Evolutionary conservation across 2,329 filamentous ascomycete genomes (phyloP), one percentile per base, ranked within the genome.

Genomic region (Myriangium duriaei): DNA sequence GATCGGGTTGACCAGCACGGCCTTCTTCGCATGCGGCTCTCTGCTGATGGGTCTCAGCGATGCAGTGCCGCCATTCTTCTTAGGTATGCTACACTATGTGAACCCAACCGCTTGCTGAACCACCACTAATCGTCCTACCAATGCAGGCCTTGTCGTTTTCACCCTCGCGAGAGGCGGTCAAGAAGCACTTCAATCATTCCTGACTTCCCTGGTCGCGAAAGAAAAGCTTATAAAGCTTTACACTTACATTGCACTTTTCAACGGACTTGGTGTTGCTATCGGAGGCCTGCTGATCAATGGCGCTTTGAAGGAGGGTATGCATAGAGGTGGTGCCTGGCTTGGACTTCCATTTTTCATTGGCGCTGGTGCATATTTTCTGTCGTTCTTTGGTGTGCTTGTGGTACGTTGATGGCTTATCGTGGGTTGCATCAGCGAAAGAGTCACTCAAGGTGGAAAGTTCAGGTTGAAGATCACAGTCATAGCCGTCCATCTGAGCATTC

Each of bases 321-420:
- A 39, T n/a, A 24, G 13, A 12, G 37, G 37, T 15, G 37, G 17
- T 16, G 19, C 17, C 5, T 39, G 37, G 37, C 29, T 39, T 12
- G 37, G 37, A 26, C 30, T 39, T 6, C 37, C 37, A 17, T 39
- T 39, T 15, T 28, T 33, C 37, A 24, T 39, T 7, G 30, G 29
- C 11, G 28, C 37, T n/a, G 37, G 28, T 4, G 30, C 37, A 21
- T 39, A 39, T 26, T 12, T 14, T 12, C 12, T 26, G 10, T n/a
- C n/a, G n/a, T n/a, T n/a, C n/a, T n/a, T n/a, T n/a, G n/a, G n/a
- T n/a, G n/a, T n/a, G n/a, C n/a, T n/a, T n/a, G n/a, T n/a, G n/a
- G n/a, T n/a, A n/a, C n/a, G n/a, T n/a, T n/a, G n/a, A n/a, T n/a
- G n/a, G n/a, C n/a, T n/a, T n/a, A n/a, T n/a, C n/a, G n/a, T n/a